These are phyloP conservation scores for Fagopyrum homotropicum DNA, from an alignment of 148 eudicot genomes.

Conservation along the genomic window DNA sequence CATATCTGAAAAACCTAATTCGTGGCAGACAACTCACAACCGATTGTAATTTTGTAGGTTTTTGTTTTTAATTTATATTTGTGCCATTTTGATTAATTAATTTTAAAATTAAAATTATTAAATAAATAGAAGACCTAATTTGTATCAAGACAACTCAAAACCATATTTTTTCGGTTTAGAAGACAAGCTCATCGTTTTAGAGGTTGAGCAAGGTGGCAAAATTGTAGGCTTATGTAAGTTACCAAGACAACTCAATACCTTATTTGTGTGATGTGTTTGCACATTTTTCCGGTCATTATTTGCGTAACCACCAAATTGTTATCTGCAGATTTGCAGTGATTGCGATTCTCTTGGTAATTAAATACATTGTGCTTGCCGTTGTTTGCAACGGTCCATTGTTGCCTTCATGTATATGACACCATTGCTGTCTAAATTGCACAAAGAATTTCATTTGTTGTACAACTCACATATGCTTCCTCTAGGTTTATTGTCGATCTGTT, in stretches of 20 bases:
- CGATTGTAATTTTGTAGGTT: no score
- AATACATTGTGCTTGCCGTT: constrained; percentile 68
- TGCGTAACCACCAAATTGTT: not conserved
- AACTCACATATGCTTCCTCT: no score
- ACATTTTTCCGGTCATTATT: not conserved
- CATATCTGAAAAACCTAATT: no score
- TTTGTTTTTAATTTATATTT: no score
- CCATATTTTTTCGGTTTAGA: constrained; percentile 46
- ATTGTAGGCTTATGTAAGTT: constrained; percentile 89
- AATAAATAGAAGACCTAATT: no score
- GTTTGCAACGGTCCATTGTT: constrained; percentile 75
- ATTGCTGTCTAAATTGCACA: no score
- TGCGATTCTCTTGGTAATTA: constrained; percentile 60
- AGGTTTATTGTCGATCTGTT: no score
- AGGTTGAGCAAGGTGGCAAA: constrained; percentile 89
- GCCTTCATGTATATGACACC: constrained; percentile 47
- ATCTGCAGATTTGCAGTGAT: constrained; percentile 61
- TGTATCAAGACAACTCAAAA: no score
- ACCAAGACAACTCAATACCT: not conserved
- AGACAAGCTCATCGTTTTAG: constrained; percentile 90
- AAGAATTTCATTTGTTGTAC: no score
- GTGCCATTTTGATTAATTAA: no score
- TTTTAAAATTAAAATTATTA: no score
- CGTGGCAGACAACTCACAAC: no score
- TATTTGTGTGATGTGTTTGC: not conserved